phyloP scores from a whole-genome alignment of 2,329 filamentous ascomycete species.

The Emmonsia crescens region DNA sequence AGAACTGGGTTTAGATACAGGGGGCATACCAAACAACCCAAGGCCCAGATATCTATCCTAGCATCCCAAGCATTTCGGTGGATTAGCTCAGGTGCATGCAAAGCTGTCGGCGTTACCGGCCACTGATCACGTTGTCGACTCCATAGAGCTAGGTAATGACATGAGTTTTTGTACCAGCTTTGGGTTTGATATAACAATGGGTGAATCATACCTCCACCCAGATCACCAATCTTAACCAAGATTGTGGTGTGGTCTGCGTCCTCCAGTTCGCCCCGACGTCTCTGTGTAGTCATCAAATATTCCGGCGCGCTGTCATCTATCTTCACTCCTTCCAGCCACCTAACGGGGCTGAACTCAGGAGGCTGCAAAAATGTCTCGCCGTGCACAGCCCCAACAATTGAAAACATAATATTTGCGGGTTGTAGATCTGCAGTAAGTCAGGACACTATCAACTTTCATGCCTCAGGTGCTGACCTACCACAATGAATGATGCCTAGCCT shows the following conservation, averaged over 20 bases:
- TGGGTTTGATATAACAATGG: background rate
- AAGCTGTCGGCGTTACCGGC: constrained; percentile 12
- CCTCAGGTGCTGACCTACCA: constrained; percentile 8
- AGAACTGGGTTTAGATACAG: constrained; percentile 3
- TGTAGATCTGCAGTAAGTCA: constrained; percentile 14
- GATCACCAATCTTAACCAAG: constrained; percentile 15
- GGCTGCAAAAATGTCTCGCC: constrained; percentile 6
- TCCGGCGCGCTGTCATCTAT: constrained; percentile 13
- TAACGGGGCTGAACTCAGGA: constrained; percentile 14
- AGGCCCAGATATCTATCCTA: constrained; percentile 15
- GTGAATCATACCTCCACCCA: constrained; percentile 15
- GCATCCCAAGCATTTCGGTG: constrained; percentile 10
- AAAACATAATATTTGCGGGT: constrained; percentile 17
- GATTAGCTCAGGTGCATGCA: constrained; percentile 17
- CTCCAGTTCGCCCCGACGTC: constrained; percentile 11
- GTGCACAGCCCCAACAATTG: background rate
- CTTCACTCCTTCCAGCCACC: constrained; percentile 12
- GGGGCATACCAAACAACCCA: constrained; percentile 16
- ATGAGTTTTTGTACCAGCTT: background rate
- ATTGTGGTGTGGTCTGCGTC: constrained; percentile 9
- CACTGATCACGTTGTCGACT: constrained; percentile 4
- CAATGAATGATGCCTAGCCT: constrained; percentile 13
- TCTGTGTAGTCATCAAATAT: constrained; percentile 16
- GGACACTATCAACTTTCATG: background rate
- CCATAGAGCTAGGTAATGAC: constrained; percentile 5